phyloP scores from a whole-genome alignment of 2,329 filamentous ascomycete species.

The Paracorniculantispora psalliotae region DNA sequence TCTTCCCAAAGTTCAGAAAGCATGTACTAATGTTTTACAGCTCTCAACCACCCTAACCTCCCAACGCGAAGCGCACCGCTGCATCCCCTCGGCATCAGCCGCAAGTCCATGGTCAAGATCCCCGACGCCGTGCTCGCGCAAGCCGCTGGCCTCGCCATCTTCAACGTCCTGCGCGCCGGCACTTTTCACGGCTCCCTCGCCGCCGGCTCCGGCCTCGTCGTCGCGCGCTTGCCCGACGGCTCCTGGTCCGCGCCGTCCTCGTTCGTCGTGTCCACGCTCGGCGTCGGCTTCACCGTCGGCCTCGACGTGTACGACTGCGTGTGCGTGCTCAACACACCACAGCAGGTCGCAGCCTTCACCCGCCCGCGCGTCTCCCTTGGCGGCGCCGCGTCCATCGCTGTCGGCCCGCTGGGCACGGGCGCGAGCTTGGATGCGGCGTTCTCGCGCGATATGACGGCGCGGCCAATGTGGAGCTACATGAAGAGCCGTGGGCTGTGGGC shows the following conservation, averaged over 20 bases:
- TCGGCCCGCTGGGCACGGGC: conserved; percentile 55
- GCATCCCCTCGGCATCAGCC: conserved; percentile 28
- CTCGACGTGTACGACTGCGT: conserved; percentile 76
- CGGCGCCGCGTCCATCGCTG: conserved; percentile 63
- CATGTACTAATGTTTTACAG: conserved; percentile 17
- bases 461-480: conserved; percentile 75
- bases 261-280: conserved; percentile 65
- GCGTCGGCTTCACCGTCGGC: conserved; percentile 65
- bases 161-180: conserved; percentile 58
- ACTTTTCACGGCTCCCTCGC: conserved; percentile 51
- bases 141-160: conserved; percentile 57
- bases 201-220: conserved; percentile 54
- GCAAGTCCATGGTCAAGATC: conserved; percentile 33
- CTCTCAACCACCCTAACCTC: conserved; percentile 16
- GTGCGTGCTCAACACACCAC: conserved; percentile 65
- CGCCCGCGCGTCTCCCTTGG: conserved; percentile 62
- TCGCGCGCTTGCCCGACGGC: conserved; percentile 53
- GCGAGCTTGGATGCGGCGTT: conserved; percentile 46
- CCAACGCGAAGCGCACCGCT: conserved; percentile 22
- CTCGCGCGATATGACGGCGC: conserved; percentile 28
- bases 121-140: conserved; percentile 44
- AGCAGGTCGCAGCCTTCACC: conserved; percentile 64
- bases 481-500: conserved; percentile 77
- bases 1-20: background rate
- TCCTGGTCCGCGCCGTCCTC: conserved; percentile 69